phyloP scores from a whole-genome alignment of 2,329 filamentous ascomycete species.

The Diaporthe sp. region DNA sequence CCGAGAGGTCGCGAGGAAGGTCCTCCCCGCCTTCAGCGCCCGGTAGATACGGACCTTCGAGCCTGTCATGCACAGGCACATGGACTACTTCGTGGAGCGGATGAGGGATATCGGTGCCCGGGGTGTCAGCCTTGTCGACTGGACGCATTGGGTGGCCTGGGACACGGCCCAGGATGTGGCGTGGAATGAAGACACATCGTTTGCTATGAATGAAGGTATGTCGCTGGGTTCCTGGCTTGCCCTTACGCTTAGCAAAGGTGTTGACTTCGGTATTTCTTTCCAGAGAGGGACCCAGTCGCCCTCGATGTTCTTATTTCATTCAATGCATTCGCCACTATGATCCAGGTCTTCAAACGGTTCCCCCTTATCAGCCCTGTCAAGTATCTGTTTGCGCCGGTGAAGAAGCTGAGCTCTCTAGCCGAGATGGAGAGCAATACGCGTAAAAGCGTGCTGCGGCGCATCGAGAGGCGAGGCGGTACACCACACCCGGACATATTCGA shows the following conservation, averaged over 20 bases:
- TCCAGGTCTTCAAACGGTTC: slow-evolving; percentile 11
- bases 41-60: background rate
- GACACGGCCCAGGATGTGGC: background rate
- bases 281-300: background rate
- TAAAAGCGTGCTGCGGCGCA: background rate
- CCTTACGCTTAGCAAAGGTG: too few relatives aligned
- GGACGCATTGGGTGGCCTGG: slow-evolving; percentile 12
- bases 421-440: slow-evolving; percentile 4
- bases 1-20: background rate
- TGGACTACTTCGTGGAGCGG: slow-evolving; percentile 13
- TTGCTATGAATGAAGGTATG: background rate
- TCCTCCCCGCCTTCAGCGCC: background rate
- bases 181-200: background rate
- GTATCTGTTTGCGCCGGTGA: slow-evolving; percentile 3
- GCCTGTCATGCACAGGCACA: background rate
- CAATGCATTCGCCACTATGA: slow-evolving; percentile 15
- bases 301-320: background rate
- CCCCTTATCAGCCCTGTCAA: background rate
- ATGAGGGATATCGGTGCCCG: background rate
- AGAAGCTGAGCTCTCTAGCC: background rate
- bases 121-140: slow-evolving; percentile 9
- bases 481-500: slow-evolving; percentile 3
- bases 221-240: background rate
- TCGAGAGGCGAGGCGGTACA: background rate
- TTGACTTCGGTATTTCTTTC: background rate